Base-by-base conservation (phyloP, 768 basidiomycete genomes). In the Amanita pallidorosea region DNA sequence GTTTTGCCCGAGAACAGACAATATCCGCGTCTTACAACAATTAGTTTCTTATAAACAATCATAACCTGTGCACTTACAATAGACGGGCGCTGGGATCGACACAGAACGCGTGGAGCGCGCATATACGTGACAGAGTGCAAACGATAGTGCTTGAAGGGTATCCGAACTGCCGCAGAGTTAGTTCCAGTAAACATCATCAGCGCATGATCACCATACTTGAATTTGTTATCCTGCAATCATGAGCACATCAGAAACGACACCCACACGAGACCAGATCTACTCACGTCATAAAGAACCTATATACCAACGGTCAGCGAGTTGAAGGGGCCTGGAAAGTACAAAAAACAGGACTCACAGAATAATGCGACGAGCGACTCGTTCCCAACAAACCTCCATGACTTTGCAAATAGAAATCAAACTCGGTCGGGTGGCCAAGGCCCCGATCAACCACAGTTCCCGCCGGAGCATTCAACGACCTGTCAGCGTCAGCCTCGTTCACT, bases 51-150 rank as follows among this genome's bases (percentile, higher is more conserved):
- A 20, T 7, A 23, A 13, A 11, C 23, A 34, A 35, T 17, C 7
- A 31, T 29, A 17, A 31, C 8, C 18, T 18, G 11, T 22, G 56
- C 7, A 0, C 81, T 58, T 58, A 89, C 88, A 91, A 55, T 91
- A 91, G 0, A 90, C 86, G 0, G 88, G 88, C 0, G 88, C 88
- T 0, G 88, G 88, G 38, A 91, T 90, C 0, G 88, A 90, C 0
- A 92, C 88, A 0, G 86, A 86, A 7, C 89, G 81, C 0, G 89
- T 91, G 0, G 88, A 74, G 0, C 87, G 75, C 0, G 88, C 86
- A 46, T 88, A 91, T 0, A 88, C 80, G 43, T 92, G 86, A 58
- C 86, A 88, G 0, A 92, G 69, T 0, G 83, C 77, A 48, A 83
- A 91, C 0, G 83, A 77, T 0, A 90, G 61, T 0, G 75, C 72